These are phyloP conservation scores for Backusella morwellensis DNA, from an alignment of 192 early-diverging fungal genomes.

Conservation along the genomic window DNA sequence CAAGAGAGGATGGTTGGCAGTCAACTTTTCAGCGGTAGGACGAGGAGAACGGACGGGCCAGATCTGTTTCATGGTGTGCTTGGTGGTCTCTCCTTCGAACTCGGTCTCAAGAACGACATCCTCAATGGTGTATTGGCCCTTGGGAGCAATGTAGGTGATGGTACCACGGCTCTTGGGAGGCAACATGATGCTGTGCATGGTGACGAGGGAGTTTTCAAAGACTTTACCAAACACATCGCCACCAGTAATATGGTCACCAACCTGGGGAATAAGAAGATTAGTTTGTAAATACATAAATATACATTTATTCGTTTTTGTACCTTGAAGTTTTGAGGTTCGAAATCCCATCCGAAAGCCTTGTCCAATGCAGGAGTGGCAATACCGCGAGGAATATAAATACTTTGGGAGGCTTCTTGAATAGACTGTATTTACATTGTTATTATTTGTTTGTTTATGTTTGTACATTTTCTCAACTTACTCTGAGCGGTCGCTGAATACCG, in stretches of 20 bases:
- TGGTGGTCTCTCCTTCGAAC: constrained; percentile 91
- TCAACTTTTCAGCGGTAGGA: constrained; percentile 91
- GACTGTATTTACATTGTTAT: constrained; percentile 34
- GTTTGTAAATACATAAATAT: background rate
- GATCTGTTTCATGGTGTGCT: constrained; percentile 95
- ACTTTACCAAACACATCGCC: constrained; percentile 96
- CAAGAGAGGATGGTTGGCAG: constrained; percentile 92
- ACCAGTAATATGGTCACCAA: constrained; percentile 97
- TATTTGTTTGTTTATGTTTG: background rate
- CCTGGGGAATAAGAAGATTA: constrained; percentile 32
- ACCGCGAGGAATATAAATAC: constrained; percentile 99
- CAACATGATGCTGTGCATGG: constrained; percentile 90
- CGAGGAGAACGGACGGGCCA: constrained; percentile 98
- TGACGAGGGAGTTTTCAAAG: constrained; percentile 93
- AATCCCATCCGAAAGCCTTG: constrained; percentile 90
- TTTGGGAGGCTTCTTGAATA: constrained; percentile 89
- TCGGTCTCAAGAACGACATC: constrained; percentile 94
- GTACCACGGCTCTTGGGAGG: constrained; percentile 94
- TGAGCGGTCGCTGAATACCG: constrained; percentile 98
- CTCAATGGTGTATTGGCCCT: constrained; percentile 89
- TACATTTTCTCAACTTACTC: constrained; percentile 47
- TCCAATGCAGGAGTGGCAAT: constrained; percentile 97
- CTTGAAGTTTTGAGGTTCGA: constrained; percentile 89
- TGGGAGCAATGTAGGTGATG: constrained; percentile 92
- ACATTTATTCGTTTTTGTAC: constrained; percentile 33